Conservation (phyloP, 2,329 filamentous ascomycete species). For the Neopestalotiopsis rosae region DNA sequence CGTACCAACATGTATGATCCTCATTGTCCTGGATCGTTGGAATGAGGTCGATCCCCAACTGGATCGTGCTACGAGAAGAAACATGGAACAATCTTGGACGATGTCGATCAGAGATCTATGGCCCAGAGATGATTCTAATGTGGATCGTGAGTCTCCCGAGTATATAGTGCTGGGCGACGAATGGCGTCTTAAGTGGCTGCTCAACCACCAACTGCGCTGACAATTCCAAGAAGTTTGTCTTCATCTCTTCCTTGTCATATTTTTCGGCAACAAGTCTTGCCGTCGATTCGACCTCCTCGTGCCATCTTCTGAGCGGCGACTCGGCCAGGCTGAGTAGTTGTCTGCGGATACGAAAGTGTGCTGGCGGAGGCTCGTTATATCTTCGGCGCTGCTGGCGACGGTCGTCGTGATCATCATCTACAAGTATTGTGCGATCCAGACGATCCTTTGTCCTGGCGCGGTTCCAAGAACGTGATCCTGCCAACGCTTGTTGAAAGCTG, state of each 20-base stretch:
- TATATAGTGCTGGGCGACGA: constrained; percentile 62
- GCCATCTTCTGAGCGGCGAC: constrained; percentile 76
- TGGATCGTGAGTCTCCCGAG: not conserved
- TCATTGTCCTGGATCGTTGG: too few relatives aligned
- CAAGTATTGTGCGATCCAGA: constrained; percentile 12
- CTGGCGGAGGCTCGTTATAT: constrained; percentile 67
- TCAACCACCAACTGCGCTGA: constrained; percentile 80
- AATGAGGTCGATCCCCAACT: too few relatives aligned
- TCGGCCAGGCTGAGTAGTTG: constrained; percentile 83
- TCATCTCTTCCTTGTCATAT: constrained; percentile 83
- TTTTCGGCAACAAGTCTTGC: constrained; percentile 81
- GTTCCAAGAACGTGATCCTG: too few relatives aligned
- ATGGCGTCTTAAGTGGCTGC: constrained; percentile 97
- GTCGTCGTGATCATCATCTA: constrained; percentile 77
- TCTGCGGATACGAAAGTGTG: constrained; percentile 72
- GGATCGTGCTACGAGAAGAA: not conserved
- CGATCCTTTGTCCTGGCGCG: too few relatives aligned
- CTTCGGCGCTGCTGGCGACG: constrained; percentile 75
- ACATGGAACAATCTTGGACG: not conserved
- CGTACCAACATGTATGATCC: too few relatives aligned
- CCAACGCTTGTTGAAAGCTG: too few relatives aligned
- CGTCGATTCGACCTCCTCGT: constrained; percentile 78
- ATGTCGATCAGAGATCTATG: not conserved
- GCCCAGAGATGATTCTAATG: not conserved
- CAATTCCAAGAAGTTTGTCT: constrained; percentile 74